A percentile compares a stretch with the other conserved stretches of the same genome.
Evolutionary conservation across 768 basidiomycete species (phyloP).

Genomic region (Amanita rubescens): DNA sequence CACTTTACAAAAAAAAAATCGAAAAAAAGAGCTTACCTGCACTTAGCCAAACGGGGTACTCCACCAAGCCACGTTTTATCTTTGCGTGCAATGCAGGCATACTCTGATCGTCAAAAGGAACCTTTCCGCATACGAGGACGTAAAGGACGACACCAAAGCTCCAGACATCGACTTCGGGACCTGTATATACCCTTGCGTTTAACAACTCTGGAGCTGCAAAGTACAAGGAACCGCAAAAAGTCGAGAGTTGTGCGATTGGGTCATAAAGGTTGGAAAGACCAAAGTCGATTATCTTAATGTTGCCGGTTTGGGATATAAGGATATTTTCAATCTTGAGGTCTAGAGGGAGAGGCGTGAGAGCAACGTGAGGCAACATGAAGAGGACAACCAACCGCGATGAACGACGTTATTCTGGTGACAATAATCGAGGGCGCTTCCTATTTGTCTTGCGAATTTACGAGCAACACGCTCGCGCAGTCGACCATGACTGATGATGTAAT

Average conservation of each 20-base stretch:
- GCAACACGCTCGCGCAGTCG: conserved; percentile 92
- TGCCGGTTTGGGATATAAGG: conserved; percentile 95
- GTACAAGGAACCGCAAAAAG: conserved; percentile 96
- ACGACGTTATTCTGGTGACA: conserved; percentile 97
- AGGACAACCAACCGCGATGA: conserved; percentile 61
- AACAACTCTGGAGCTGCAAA: conserved; percentile 98
- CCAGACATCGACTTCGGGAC: conserved; percentile 99
- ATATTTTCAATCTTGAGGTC: conserved; percentile 99
- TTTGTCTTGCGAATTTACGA: conserved; percentile 95
- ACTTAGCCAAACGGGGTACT: conserved; percentile 96
- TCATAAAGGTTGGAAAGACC: conserved; percentile 95
- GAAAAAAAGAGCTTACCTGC: conserved; percentile 51
- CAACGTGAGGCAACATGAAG: neutral
- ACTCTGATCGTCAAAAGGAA: conserved; percentile 97
- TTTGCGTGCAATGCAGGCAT: conserved; percentile 99
- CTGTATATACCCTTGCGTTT: conserved; percentile 94
- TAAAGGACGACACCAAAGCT: conserved; percentile 98
- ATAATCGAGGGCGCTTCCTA: conserved; percentile 93
- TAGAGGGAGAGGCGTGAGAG: conserved; percentile 14
- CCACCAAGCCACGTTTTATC: conserved; percentile 95
- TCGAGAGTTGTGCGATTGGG: conserved; percentile 73
- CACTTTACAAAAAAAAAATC: neutral
- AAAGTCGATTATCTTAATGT: conserved; percentile 99
- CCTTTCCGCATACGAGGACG: conserved; percentile 96
- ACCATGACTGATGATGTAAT: conserved; percentile 99